phyloP scores from a whole-genome alignment of 805 yeast species.

The Hanseniaspora clermontiae region DNA sequence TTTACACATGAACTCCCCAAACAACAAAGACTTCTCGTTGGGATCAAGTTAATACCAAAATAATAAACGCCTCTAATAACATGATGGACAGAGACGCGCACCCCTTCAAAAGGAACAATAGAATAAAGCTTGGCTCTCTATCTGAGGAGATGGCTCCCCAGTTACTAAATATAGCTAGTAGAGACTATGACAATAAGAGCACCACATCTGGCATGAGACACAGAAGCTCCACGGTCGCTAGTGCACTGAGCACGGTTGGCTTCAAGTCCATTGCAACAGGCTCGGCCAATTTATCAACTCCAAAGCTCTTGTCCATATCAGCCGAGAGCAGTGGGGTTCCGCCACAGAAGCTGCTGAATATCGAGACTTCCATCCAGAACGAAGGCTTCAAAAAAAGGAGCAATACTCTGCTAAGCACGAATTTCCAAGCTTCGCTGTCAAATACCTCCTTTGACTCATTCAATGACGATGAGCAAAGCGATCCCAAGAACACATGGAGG shows the following conservation, averaged over 20 bases:
- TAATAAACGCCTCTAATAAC: no score
- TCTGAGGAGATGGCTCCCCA: constrained; percentile 7
- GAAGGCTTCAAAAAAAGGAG: constrained; percentile 2
- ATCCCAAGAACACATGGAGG: neutral
- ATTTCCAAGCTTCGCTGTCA: neutral
- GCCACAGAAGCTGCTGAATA: neutral
- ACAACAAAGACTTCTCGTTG: no score
- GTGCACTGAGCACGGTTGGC: constrained; percentile 22
- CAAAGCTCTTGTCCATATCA: neutral
- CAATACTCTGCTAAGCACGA: neutral
- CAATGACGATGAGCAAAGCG: neutral
- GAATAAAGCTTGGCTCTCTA: neutral
- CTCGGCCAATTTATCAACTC: neutral
- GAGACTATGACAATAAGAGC: neutral
- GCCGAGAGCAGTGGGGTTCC: neutral
- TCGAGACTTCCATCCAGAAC: neutral
- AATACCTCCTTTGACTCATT: neutral
- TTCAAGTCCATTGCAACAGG: constrained; percentile 20
- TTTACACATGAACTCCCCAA: no score
- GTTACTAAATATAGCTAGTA: neutral
- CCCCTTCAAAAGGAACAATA: neutral
- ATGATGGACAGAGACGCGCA: neutral
- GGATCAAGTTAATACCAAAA: no score
- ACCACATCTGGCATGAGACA: constrained; percentile 15
- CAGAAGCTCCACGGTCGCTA: constrained; percentile 16